Evolutionary conservation across 75 land plant species (phyloP).

Genomic region (Picea glauca): DNA sequence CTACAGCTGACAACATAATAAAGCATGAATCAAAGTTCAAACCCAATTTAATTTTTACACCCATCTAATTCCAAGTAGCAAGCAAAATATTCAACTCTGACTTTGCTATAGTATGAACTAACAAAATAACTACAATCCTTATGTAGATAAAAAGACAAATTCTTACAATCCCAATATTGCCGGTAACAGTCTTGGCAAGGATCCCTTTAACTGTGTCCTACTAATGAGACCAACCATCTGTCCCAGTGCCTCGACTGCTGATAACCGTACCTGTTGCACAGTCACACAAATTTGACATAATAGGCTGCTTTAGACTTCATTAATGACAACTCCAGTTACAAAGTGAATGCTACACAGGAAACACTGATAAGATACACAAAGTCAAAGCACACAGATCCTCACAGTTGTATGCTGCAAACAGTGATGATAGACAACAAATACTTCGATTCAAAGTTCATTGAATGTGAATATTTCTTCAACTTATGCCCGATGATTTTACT

Average conservation of each 20-base stretch:
- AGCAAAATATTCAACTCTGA: not conserved
- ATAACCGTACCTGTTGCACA: slow-evolving; percentile 56
- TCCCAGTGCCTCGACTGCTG: slow-evolving; percentile 90
- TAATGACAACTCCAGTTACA: slow-evolving; percentile 47
- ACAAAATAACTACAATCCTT: not conserved
- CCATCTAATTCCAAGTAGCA: not conserved
- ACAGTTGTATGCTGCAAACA: too few species aligned
- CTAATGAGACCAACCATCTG: slow-evolving; percentile 82
- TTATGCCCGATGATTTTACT: too few species aligned
- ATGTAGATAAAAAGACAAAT: not conserved
- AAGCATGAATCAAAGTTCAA: not conserved
- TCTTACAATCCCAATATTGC: slow-evolving; percentile 82
- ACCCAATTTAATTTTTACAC: not conserved
- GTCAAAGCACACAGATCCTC: too few species aligned
- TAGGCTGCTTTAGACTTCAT: slow-evolving; percentile 1
- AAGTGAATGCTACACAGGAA: not conserved
- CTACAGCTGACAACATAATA: not conserved
- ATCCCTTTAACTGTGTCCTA: slow-evolving; percentile 64
- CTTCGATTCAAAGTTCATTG: too few species aligned
- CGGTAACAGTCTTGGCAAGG: slow-evolving; percentile 79
- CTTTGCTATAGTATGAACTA: not conserved
- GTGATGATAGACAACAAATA: too few species aligned
- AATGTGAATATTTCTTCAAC: too few species aligned
- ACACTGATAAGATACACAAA: too few species aligned
- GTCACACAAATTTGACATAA: not conserved